phyloP scores from a whole-genome alignment of 768 basidiomycete genomes.

The Leucocoprinus birnbaumii region DNA sequence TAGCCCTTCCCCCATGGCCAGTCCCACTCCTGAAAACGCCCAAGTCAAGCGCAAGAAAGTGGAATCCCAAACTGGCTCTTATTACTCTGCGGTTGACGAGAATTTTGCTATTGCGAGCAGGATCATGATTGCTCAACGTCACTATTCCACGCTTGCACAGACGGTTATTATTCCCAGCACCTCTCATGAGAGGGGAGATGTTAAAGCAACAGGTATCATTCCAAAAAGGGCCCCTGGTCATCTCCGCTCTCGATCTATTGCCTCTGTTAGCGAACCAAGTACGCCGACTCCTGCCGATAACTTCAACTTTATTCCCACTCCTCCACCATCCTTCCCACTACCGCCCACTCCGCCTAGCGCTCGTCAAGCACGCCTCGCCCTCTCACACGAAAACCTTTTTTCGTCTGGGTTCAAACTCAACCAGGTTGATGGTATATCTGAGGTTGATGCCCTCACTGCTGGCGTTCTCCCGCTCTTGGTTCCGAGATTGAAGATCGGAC shows the following conservation, averaged over 20 bases:
- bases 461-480: conserved; percentile 66
- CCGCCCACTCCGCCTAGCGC: conserved; percentile 76
- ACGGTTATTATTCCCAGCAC: conserved; percentile 50
- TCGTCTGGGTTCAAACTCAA: conserved; percentile 66
- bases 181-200: conserved; percentile 37
- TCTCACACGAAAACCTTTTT: conserved; percentile 59
- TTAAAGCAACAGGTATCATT: conserved; percentile 33
- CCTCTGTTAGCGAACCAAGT: conserved; percentile 43
- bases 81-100: conserved; percentile 49
- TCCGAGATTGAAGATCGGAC: conserved; percentile 59
- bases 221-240: conserved; percentile 35
- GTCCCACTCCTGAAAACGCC: conserved; percentile 53
- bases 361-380: conserved; percentile 51
- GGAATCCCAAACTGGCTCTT: conserved; percentile 56
- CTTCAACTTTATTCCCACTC: conserved; percentile 35
- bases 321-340: conserved; percentile 66
- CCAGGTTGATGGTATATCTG: conserved; percentile 52
- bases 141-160: conserved; percentile 69
- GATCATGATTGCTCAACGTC: conserved; percentile 72
- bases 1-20: conserved; percentile 59
- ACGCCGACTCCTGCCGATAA: conserved; percentile 33
- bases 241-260: conserved; percentile 59
- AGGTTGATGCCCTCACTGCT: conserved; percentile 71
- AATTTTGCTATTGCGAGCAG: conserved; percentile 46
- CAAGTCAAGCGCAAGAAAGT: conserved; percentile 52